A percentile compares a stretch with the other conserved stretches of the same genome.
Evolutionary conservation across 2,329 filamentous ascomycete species (phyloP).

Genomic region (Sporothrix euskadiensis): DNA sequence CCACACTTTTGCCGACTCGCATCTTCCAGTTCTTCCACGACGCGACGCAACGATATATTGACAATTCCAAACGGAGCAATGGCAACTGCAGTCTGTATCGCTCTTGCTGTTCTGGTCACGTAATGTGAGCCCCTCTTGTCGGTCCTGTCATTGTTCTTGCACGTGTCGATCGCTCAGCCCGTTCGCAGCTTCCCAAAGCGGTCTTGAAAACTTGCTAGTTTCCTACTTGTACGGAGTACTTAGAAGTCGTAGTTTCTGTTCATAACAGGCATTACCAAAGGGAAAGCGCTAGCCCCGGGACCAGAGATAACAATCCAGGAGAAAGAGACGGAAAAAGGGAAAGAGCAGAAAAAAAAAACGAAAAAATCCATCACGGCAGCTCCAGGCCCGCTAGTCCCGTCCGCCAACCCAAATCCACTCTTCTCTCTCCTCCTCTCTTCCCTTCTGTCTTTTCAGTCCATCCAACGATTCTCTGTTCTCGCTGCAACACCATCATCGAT

Average conservation of each 20-base stretch:
- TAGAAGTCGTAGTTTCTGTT: conserved; percentile 12
- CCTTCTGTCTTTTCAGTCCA: background rate
- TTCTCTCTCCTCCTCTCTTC: background rate
- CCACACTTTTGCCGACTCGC: background rate
- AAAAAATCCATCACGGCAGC: conserved; percentile 21
- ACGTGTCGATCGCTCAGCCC: background rate
- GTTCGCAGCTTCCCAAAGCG: conserved; percentile 12
- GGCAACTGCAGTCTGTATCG: background rate
- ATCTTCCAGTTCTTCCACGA: background rate
- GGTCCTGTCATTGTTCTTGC: background rate
- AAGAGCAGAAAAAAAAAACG: background rate
- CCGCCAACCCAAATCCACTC: conserved; percentile 1
- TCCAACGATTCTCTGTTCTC: background rate
- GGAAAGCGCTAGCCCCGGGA: conserved; percentile 2
- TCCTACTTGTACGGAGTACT: background rate
- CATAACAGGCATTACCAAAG: conserved; percentile 24
- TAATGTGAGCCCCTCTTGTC: background rate
- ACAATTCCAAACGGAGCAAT: background rate
- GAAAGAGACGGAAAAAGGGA: background rate
- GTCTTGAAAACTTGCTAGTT: background rate
- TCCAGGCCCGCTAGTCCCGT: conserved; percentile 10
- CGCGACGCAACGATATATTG: background rate
- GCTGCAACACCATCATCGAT: conserved; percentile 14
- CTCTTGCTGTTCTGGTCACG: conserved; percentile 2
- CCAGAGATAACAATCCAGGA: conserved; percentile 9